Conservation (phyloP, 768 basidiomycete species). For the Mrakia frigida region DNA sequence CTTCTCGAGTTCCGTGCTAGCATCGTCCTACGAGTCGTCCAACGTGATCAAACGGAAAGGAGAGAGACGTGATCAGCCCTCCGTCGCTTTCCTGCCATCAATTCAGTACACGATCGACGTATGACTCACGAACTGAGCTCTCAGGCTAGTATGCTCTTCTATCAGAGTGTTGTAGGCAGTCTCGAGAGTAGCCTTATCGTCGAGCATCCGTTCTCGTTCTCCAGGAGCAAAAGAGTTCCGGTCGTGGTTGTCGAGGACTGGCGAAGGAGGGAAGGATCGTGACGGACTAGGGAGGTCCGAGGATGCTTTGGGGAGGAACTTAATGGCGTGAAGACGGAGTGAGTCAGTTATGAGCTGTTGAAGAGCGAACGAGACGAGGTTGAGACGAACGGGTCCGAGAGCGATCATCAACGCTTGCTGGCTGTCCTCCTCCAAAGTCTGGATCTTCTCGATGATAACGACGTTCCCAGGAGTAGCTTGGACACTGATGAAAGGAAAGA, state of each 20-base stretch:
- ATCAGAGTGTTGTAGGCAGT: slow-evolving; percentile 69
- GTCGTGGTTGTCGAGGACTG: not conserved
- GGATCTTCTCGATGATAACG: slow-evolving; percentile 83
- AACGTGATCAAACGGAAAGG: slow-evolving; percentile 33
- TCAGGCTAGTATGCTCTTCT: slow-evolving; percentile 68
- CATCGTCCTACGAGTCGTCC: slow-evolving; percentile 49
- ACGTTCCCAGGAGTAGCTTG: slow-evolving; percentile 52
- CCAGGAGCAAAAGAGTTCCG: slow-evolving; percentile 59
- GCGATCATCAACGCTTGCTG: slow-evolving; percentile 89
- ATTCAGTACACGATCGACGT: not conserved
- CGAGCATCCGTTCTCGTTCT: slow-evolving; percentile 66
- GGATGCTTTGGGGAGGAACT: slow-evolving; percentile 53
- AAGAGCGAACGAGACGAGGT: not conserved
- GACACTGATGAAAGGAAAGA: not conserved
- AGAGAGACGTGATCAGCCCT: not conserved
- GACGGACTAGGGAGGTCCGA: slow-evolving; percentile 89
- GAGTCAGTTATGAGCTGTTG: not conserved
- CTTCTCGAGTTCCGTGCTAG: not conserved
- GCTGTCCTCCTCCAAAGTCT: slow-evolving; percentile 69
- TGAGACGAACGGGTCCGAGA: slow-evolving; percentile 68
- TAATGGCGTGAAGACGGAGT: not conserved
- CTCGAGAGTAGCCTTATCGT: slow-evolving; percentile 81
- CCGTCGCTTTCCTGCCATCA: not conserved
- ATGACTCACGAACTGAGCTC: slow-evolving; percentile 54
- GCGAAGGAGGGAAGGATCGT: slow-evolving; percentile 49